phyloP scores from a whole-genome alignment of 352 stramenopile genomes.

The Phytopythium oedochilum region DNA sequence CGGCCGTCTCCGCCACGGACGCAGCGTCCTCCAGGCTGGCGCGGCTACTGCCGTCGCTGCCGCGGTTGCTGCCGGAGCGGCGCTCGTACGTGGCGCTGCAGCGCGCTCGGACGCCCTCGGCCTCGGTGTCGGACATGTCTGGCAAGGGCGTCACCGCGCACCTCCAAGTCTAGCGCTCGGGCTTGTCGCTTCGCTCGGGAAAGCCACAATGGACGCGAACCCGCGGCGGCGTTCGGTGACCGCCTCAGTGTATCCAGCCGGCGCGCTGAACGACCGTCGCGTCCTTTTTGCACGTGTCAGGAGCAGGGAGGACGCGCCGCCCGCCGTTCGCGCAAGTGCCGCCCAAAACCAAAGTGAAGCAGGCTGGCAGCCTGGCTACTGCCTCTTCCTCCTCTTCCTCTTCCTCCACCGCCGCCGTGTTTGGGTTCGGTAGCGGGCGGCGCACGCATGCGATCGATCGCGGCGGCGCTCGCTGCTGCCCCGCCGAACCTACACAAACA shows the following conservation, averaged over 20 bases:
- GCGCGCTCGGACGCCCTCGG: background rate
- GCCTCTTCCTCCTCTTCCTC: no score
- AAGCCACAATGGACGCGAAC: slow-evolving; percentile 1
- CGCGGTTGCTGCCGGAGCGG: background rate
- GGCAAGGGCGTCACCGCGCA: no score
- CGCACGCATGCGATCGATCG: background rate
- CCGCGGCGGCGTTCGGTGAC: no score
- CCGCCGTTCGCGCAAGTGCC: no score
- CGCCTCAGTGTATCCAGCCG: background rate
- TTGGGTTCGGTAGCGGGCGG: background rate
- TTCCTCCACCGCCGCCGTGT: no score
- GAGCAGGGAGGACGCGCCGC: background rate
- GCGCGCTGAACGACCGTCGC: background rate
- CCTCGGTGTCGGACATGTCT: background rate
- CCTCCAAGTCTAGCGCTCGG: no score
- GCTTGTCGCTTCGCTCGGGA: background rate
- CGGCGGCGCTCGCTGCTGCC: no score
- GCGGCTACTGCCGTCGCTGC: background rate
- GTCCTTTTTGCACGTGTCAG: background rate
- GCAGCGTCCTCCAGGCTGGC: background rate
- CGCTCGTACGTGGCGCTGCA: background rate
- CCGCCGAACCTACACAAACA: no score
- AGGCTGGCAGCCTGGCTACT: background rate
- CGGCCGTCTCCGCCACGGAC: background rate
- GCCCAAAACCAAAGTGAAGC: background rate